These are phyloP conservation scores for Petrea volubilis DNA, from an alignment of 257 asterid species.

Conservation along the genomic window DNA sequence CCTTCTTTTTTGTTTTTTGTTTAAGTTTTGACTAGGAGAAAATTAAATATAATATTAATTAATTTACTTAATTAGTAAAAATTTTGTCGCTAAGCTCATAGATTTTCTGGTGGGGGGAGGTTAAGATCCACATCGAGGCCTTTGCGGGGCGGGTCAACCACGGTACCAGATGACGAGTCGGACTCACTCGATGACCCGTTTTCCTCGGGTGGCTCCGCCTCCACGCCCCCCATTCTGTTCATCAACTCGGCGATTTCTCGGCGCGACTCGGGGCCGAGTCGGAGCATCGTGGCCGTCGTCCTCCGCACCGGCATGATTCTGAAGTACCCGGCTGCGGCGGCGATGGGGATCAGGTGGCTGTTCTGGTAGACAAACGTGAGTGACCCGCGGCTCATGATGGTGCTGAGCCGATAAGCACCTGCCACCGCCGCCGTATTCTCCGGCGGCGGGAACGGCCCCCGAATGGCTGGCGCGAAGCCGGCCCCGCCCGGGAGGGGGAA, in stretches of 20 bases:
- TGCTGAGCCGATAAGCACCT: too few species aligned
- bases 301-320: background rate
- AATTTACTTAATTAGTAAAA: background rate
- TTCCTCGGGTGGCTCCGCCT: background rate
- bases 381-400: too few species aligned
- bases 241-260: background rate
- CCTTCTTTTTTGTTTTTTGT: too few species aligned
- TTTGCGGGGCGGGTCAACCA: background rate
- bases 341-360: background rate
- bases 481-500: slow-evolving; percentile 18
- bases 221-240: background rate
- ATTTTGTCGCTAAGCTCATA: background rate
- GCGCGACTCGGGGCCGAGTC: slow-evolving; percentile 14
- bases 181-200: background rate
- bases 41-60: background rate
- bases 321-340: background rate
- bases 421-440: background rate
- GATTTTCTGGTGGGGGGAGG: background rate
- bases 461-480: too few species aligned
- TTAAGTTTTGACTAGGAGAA: too few species aligned
- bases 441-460: background rate
- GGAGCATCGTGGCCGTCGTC: background rate
- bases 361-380: too few species aligned
- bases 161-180: slow-evolving; percentile 1
- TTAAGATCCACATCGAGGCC: slow-evolving; percentile 10